Base-by-base conservation (phyloP, 495 filamentous ascomycete species). In the Penicillium egyptiacum region DNA sequence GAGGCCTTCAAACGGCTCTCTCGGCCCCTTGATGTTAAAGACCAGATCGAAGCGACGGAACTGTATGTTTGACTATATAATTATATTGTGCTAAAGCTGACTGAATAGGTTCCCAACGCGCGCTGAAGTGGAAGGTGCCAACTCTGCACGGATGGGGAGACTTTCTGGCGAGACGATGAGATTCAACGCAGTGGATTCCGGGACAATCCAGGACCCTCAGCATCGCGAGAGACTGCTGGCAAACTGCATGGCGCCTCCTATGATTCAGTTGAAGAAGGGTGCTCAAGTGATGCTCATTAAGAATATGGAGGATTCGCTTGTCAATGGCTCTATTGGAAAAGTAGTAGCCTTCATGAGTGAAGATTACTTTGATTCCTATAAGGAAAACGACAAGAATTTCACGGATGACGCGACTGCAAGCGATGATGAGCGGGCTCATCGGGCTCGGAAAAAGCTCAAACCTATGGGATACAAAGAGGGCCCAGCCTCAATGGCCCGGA, bases 221-320 rank as follows among this genome's bases (percentile, higher is more conserved):
- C 64, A 84, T 39, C 89, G 91, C 28, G 90, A 93, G 14, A 93
- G 84, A 69, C 73, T 98, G 1, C 78, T 98, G 0, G 63, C 82
- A 2, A 95, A 90, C 67, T 96, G 94, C 84, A 97, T 98, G 91
- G 93, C 92, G 0, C 91, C 94, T 4, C 80, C 80, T 28, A 59
- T 65, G 1, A 82, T 98, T 17, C 81, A 86, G 44, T 77, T 98
- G 42, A 98, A 96, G 72, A 89, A 93, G 62, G 91, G 91, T 17
- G 87, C 92, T 0, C 95, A 98, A 67, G 95, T 98, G 26, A 98
- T 98, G 94, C 74, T 98, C n/a, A 96, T 98, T 80, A 98, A 98
- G 67, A 98, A 98, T 65, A 86, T 96, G 77, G 94, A 98, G 70
- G 93, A 96, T 3, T 83, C 80, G 0, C 83, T 98, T 2, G 94